Conservation (phyloP, 495 filamentous ascomycete species). For the Astrocystis sublimbata region DNA sequence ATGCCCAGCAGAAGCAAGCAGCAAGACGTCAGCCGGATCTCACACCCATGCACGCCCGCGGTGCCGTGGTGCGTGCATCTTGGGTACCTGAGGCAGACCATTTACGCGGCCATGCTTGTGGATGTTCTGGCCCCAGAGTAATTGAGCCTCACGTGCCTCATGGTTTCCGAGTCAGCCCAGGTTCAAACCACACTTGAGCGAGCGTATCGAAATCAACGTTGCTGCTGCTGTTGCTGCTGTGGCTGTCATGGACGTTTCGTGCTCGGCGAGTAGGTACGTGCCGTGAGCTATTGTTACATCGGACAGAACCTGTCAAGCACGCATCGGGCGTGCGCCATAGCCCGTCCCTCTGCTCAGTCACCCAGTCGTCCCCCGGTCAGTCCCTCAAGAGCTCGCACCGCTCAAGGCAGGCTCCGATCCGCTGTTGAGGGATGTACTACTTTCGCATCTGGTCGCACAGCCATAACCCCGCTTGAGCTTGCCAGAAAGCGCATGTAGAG, state of each 20-base stretch:
- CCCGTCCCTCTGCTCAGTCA: too few species aligned
- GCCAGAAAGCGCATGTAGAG: neutral
- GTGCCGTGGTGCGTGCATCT: neutral
- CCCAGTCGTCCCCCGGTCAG: too few species aligned
- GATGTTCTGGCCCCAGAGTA: neutral
- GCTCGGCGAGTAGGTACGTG: neutral
- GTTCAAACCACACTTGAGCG: neutral
- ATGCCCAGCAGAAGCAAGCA: too few species aligned
- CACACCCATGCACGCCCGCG: conserved; percentile 10
- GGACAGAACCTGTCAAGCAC: conserved; percentile 14
- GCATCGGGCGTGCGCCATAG: conserved; percentile 7
- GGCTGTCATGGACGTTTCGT: neutral
- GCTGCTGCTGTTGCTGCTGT: too few species aligned
- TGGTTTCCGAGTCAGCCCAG: too few species aligned
- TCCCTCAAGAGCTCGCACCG: too few species aligned
- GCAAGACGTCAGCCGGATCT: conserved; percentile 3
- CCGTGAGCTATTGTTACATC: conserved; percentile 9
- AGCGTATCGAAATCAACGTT: neutral
- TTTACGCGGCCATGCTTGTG: neutral
- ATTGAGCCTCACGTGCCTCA: neutral
- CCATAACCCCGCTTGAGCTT: conserved; percentile 9
- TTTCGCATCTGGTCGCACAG: conserved; percentile 9
- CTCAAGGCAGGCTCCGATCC: neutral
- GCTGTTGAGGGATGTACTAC: neutral
- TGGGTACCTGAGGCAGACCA: neutral